Conservation (phyloP, 2,329 filamentous ascomycete species). For the Calonectria honghensis region DNA sequence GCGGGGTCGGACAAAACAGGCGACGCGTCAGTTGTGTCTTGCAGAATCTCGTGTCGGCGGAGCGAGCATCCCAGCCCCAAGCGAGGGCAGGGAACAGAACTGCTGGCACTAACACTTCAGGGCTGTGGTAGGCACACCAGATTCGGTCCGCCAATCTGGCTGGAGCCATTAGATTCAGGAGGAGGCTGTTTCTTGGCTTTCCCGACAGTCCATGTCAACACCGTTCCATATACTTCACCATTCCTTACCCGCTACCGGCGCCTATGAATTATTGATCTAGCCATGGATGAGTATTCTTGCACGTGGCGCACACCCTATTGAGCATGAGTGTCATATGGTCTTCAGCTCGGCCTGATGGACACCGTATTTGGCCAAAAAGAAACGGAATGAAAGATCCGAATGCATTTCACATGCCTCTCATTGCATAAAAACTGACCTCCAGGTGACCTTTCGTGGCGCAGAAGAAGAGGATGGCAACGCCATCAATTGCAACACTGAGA, state of each 20-base stretch:
- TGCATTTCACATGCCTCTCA: not conserved
- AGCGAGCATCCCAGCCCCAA: not conserved
- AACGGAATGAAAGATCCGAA: slow-evolving; percentile 5
- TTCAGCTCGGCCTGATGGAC: not conserved
- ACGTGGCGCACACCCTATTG: not conserved
- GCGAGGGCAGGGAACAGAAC: slow-evolving; percentile 12
- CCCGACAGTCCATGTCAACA: not conserved
- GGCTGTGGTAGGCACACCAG: slow-evolving; percentile 18
- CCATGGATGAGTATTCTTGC: not conserved
- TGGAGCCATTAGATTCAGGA: slow-evolving; percentile 14
- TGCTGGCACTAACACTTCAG: slow-evolving; percentile 20
- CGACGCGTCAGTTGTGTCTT: slow-evolving; percentile 13
- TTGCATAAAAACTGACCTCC: not conserved
- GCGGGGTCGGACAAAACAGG: slow-evolving; percentile 24
- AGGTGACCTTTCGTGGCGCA: not conserved
- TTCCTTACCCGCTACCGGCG: not conserved
- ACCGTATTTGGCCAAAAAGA: not conserved
- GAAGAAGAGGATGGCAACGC: not conserved
- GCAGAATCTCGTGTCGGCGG: not conserved
- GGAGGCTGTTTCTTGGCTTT: not conserved
- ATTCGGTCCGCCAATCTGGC: slow-evolving; percentile 23
- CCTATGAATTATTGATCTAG: not conserved
- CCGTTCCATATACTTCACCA: not conserved
- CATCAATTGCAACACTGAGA: not conserved
- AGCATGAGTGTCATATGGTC: not conserved